phyloP scores from a whole-genome alignment of 2,329 filamentous ascomycete species.

The Chaetomium olivaceum region DNA sequence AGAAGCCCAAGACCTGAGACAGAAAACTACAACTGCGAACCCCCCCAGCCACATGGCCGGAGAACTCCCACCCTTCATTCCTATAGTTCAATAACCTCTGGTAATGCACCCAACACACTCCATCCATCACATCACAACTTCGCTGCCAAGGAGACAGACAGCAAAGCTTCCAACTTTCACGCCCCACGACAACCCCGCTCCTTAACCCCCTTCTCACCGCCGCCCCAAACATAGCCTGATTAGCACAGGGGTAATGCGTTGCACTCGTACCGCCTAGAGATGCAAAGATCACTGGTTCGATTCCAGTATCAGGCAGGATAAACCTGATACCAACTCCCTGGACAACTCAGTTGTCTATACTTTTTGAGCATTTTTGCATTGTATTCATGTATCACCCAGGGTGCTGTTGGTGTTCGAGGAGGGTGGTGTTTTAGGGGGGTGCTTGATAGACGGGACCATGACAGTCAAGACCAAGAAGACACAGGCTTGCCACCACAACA shows the following conservation, averaged over 20 bases:
- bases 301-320: slow-evolving; percentile 17
- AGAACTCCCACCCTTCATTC: too few species aligned
- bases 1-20: too few species aligned
- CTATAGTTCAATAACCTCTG: too few species aligned
- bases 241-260: slow-evolving; percentile 22
- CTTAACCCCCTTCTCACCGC: background rate
- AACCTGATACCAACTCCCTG: slow-evolving; percentile 7
- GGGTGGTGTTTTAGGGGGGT: too few species aligned
- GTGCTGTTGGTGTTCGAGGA: background rate
- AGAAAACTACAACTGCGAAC: too few species aligned
- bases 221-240: background rate
- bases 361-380: background rate
- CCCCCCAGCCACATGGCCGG: too few species aligned
- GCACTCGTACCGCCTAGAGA: slow-evolving; percentile 19
- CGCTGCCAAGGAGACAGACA: background rate
- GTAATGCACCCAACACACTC: too few species aligned
- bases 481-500: background rate
- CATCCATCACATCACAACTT: background rate
- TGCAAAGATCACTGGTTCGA: slow-evolving; percentile 23
- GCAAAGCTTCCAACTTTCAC: background rate
- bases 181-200: background rate
- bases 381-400: background rate
- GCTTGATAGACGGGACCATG: too few species aligned
- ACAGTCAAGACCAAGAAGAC: background rate
- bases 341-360: background rate